phyloP scores from a whole-genome alignment of 768 basidiomycete species.

The Boletus subcaerulescens region DNA sequence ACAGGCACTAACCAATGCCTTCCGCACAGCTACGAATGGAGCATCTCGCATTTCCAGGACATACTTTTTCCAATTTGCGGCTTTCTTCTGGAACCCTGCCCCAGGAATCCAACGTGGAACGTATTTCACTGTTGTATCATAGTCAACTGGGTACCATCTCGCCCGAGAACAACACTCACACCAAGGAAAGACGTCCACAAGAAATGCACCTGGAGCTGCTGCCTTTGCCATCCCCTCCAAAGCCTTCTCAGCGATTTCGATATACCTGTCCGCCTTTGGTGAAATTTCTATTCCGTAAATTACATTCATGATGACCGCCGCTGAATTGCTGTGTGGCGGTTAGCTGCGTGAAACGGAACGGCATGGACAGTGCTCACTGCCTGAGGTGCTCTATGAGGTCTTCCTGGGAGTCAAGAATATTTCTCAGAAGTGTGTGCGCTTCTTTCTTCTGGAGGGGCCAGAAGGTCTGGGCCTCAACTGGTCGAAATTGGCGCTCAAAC shows the following conservation, averaged over 20 bases:
- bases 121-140: constrained; percentile 41
- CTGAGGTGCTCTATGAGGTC: constrained; percentile 48
- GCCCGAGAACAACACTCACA: constrained; percentile 20
- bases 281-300: constrained; percentile 49
- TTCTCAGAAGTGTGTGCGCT: constrained; percentile 43
- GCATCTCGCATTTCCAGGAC: constrained; percentile 48
- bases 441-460: constrained; percentile 47
- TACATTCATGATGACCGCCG: constrained; percentile 51
- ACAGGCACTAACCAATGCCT: constrained; percentile 35
- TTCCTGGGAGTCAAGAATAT: constrained; percentile 41
- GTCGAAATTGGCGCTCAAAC: constrained; percentile 52
- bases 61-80: constrained; percentile 46
- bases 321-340: constrained; percentile 40
- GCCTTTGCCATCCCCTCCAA: constrained; percentile 50
- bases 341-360: not conserved
- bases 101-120: constrained; percentile 53
- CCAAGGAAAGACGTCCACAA: constrained; percentile 49
- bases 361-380: constrained; percentile 35
- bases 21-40: constrained; percentile 39
- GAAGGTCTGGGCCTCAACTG: constrained; percentile 38
- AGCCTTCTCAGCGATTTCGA: constrained; percentile 51
- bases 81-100: constrained; percentile 49
- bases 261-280: constrained; percentile 43
- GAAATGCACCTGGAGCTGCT: constrained; percentile 49
- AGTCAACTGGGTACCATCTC: constrained; percentile 1